Conservation (phyloP, 805 yeast genomes). For the Zygoascus ofunaensis region DNA sequence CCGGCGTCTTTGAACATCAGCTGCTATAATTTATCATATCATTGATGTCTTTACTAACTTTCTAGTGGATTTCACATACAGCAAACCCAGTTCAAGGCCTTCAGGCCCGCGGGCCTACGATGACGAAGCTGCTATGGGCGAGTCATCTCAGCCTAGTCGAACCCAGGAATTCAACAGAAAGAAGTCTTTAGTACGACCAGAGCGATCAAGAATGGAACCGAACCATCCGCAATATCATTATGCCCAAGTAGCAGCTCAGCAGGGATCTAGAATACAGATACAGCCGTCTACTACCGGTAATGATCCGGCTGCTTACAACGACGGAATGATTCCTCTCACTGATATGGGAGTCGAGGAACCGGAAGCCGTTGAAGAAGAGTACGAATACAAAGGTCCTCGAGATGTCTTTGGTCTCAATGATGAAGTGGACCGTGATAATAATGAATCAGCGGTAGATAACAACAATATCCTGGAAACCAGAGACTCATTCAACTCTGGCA, state of each 20-base stretch:
- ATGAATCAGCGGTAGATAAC: not conserved
- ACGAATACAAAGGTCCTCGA: conserved; percentile 32
- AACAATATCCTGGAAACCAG: not conserved
- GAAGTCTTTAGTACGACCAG: conserved; percentile 75
- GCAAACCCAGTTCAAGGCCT: conserved; percentile 2
- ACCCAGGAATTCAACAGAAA: conserved; percentile 32
- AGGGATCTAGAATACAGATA: conserved; percentile 51
- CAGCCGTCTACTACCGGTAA: conserved; percentile 67
- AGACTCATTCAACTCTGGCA: conserved; percentile 1
- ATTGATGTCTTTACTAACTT: too few species aligned
- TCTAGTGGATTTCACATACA: conserved; percentile 6
- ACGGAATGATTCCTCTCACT: conserved; percentile 4
- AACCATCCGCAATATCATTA: conserved; percentile 72
- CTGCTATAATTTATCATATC: too few species aligned
- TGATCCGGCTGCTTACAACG: conserved; percentile 38
- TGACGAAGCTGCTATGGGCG: not conserved
- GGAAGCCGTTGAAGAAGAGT: conserved; percentile 10
- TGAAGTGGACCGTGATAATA: conserved; percentile 27
- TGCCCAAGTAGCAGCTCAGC: conserved; percentile 61
- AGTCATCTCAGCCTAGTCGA: not conserved
- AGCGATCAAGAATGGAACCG: conserved; percentile 58
- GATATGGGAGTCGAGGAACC: conserved; percentile 8
- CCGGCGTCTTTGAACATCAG: too few species aligned
- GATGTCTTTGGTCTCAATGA: conserved; percentile 56
- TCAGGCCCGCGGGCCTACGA: conserved; percentile 3